Evolutionary conservation across 2,329 filamentous ascomycete species (phyloP), one percentile per base, ranked within the genome.

Genomic region (Aspergillus nomiae): DNA sequence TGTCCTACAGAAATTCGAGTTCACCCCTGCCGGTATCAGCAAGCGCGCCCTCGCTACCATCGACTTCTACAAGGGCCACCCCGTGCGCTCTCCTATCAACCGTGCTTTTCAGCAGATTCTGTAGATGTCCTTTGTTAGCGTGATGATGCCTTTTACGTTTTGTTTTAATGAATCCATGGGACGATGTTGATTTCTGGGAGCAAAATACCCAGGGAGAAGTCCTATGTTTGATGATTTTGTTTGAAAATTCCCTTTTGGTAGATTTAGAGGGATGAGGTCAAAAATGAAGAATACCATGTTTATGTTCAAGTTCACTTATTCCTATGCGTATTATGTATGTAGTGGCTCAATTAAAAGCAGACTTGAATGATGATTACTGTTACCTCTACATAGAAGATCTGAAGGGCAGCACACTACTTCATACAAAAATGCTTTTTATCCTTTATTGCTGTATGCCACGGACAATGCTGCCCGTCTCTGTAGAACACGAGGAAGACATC

Each of bases 41-140:
- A 97, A 98, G 91, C 93, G 95, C 74, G 95, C 94, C 65, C 81
- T 92, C 68, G 90, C 91, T 72, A 99, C 95, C 68, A 85, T 98
- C 75, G 89, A 98, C 79, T 99, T 97, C 89, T 99, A 93, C 90
- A 98, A 97, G 91, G 91, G 90, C 70, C 88, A 91, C 78, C 94
- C 94, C 83, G 86, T 97, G 76, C 92, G 95, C 81, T 97, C 94
- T 60, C 94, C 95, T 70, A 81, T 99, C 83, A 97, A 98, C 89
- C 92, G 93, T 79, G 95, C 95, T 75, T 99, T 99, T 89, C 87
- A 95, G 85, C 94, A 99, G 85, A 86, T 98, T 74, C 92, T 96
- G 82, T 98, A 95, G 85, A 71, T 69, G 63, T 60, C 51, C 64
- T 48, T 58, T 64, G 50, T 59, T 68, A 54, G 63, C 63, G 60